Base-by-base conservation (phyloP, 176 grass and related monocot species). In the Alloteropsis semialata region DNA sequence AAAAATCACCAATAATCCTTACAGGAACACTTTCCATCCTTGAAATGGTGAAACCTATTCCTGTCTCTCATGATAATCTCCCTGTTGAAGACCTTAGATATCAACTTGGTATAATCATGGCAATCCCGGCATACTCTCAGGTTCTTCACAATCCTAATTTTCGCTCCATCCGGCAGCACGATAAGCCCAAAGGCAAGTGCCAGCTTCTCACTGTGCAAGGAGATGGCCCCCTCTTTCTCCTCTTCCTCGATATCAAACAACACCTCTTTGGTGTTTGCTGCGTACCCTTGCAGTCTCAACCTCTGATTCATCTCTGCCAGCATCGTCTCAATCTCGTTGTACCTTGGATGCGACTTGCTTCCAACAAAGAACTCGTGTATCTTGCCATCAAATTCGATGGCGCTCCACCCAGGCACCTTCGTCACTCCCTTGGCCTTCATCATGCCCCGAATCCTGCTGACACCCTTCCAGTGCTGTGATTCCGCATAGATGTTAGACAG, bases 1-100 rank as follows among this genome's bases (percentile, higher is more conserved):
- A 32, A 65, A 78, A 34, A 29, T 97, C 79, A 94, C 91, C 94
- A 92, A 54, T 90, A 94, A 78, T 91, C 94, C 61, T 49, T 84
- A 77, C 89, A 97, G 41, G 94, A 92, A 78, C 91, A 97, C 5
- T 10, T 30, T n/a, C 94, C 94, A 82, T 87, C 62, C 80, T 87
- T 92, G 79, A 97, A 97, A 88, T 94, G 88, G 79, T 97, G 94
- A 89, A 97, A 94, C 62, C 85, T 81, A 57, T 97, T 94, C 72
- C 92, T 90, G 64, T 97, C 94, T 83, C 90, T 89, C 75, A 97
- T 82, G 57, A 97, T 60, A 70, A 97, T 89, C 80, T 94, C 84
- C 70, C 94, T 92, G 29, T 85, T 21, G 45, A 88, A 90, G 56
- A 89, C 74, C 78, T 88, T 97, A 13, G 92, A 97, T 79, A 92